Base-by-base conservation (phyloP, 441 rosid genomes). In the Capsella rubella region DNA sequence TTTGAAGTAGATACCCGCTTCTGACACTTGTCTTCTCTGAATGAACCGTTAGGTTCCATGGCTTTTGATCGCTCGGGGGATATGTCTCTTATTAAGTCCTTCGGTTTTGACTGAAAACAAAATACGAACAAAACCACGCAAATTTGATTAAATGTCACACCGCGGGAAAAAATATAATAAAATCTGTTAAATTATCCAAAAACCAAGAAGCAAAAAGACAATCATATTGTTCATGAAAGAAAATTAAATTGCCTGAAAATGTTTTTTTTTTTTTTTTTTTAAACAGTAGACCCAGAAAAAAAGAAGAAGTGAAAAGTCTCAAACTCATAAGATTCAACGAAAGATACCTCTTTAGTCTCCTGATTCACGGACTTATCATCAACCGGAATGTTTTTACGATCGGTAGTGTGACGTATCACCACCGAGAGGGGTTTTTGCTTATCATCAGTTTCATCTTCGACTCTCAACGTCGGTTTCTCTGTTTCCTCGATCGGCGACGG, bases 401-500 rank as follows among this genome's bases (percentile, higher is more conserved):
- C 49, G 66, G 67, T 6, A 31, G 51, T 27, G 25, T 62, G 65
- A 73, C 72, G 49, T 62, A 69, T 73, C 78, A 66, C 57, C 78
- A 61, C 57, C 40, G 54, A 54, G 2, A 57, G 28, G 12, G 8
- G 60, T 47, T 56, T 42, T 61, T 49, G 49, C 75, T 62, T 72
- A 45, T 66, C 53, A 65, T 65, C 65, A 66, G 73, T 66, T 46
- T 60, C 32, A 45, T 37, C 50, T 49, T 31, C 58, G 0, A 64
- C 57, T 8, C 9, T 54, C 34, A 16, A 57, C 31, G 11, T 59
- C 4, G 14, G 45, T 77, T 72, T 78, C 63, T 68, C 63, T 25
- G 62, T 49, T 50, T 67, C 78, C 21, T 78, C 77, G 4, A 82
- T n/a, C n/a, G 87, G 88, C 2, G 83, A 81, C 39, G 87, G 86